Conservation (phyloP, 2,329 filamentous ascomycete species). For the Sporothrix variecibatus region DNA sequence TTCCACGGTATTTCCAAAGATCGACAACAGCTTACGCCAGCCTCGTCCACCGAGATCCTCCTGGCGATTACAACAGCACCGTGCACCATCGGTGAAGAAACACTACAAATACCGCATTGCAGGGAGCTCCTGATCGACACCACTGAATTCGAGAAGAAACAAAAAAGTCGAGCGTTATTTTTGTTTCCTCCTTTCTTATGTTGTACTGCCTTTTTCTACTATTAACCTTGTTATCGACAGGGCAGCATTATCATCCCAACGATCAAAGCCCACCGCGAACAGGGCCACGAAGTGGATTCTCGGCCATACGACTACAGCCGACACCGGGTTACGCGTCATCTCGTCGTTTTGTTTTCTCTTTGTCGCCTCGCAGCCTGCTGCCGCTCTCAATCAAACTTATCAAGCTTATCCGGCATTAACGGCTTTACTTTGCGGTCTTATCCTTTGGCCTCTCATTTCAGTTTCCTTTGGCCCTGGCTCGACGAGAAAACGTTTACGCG, state of each 20-base stretch:
- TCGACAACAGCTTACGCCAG: neutral
- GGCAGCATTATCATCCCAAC: neutral
- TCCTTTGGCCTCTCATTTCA: neutral
- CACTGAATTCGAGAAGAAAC: neutral
- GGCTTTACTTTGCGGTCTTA: neutral
- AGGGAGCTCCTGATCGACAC: neutral
- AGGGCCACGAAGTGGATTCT: neutral
- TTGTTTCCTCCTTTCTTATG: neutral
- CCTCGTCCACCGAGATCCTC: neutral
- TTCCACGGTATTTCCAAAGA: neutral
- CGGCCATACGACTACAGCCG: neutral
- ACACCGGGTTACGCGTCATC: neutral
- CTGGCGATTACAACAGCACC: neutral
- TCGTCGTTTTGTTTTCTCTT: neutral
- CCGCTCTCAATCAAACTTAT: neutral
- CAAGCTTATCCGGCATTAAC: neutral
- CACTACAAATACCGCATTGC: neutral
- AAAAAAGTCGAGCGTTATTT: neutral
- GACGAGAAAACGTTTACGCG: neutral
- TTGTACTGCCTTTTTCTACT: neutral
- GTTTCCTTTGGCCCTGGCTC: neutral
- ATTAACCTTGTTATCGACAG: neutral
- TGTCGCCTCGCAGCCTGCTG: neutral
- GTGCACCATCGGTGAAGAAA: neutral
- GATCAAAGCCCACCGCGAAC: neutral